A percentile compares a stretch with the other conserved stretches of the same genome.
Evolutionary conservation across 768 basidiomycete species (phyloP).

Genomic region (Termitomyces titanicus): DNA sequence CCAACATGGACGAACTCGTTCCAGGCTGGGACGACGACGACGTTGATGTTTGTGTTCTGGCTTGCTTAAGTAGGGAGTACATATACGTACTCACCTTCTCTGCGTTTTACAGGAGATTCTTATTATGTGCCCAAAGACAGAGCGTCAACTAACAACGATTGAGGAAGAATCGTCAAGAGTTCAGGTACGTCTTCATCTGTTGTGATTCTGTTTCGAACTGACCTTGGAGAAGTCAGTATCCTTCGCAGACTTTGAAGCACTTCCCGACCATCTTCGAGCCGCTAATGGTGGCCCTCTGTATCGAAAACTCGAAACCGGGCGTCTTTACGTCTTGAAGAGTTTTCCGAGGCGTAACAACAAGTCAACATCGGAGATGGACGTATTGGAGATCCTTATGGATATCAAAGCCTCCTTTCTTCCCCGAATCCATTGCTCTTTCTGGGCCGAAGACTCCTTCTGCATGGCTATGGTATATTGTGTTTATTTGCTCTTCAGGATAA

Average conservation of each 20-base stretch:
- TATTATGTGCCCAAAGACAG: slow-evolving; percentile 38
- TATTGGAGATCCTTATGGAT: slow-evolving; percentile 32
- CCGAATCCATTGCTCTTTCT: slow-evolving; percentile 36
- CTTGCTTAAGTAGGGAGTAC: neutral
- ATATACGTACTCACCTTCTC: neutral
- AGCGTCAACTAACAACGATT: slow-evolving; percentile 27
- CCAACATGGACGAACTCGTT: slow-evolving; percentile 36
- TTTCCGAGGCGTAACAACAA: slow-evolving; percentile 13
- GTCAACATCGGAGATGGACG: slow-evolving; percentile 29
- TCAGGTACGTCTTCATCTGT: slow-evolving; percentile 13
- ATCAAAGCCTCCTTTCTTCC: slow-evolving; percentile 34
- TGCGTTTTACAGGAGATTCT: slow-evolving; percentile 38
- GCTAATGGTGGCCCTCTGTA: slow-evolving; percentile 15
- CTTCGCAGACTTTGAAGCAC: slow-evolving; percentile 33
- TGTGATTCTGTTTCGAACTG: neutral
- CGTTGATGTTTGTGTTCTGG: slow-evolving; percentile 35
- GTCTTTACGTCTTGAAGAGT: slow-evolving; percentile 27
- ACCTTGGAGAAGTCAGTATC: slow-evolving; percentile 15
- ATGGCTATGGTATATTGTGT: slow-evolving; percentile 34
- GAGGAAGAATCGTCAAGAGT: slow-evolving; percentile 24
- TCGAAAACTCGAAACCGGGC: slow-evolving; percentile 27
- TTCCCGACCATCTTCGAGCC: slow-evolving; percentile 3
- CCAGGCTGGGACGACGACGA: slow-evolving; percentile 48
- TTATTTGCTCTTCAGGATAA: neutral
- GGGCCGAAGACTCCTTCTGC: slow-evolving; percentile 33